Evolutionary conservation across 164 flowering plant genomes (phyloP), one percentile per base, ranked within the genome.

Genomic region (Houttuynia cordata): DNA sequence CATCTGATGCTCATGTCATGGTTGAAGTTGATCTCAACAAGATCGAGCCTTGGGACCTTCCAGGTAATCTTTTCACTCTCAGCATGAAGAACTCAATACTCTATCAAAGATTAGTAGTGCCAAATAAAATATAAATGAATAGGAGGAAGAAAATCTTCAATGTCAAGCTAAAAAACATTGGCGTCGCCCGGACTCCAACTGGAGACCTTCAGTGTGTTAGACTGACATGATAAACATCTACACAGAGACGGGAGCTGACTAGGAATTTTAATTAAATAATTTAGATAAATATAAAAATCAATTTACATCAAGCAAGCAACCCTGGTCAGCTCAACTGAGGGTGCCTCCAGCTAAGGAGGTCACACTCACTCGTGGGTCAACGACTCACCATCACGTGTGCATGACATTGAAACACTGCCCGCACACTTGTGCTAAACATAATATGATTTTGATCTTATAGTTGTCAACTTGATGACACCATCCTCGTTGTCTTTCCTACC

Each of bases 151-250:
- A n/a, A n/a, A n/a, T n/a, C n/a, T n/a, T n/a, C n/a, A n/a, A n/a
- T n/a, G n/a, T n/a, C n/a, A n/a, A n/a, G n/a, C n/a, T n/a, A n/a
- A 52, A 20, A 52, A 52, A 7, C 6, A 22, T 19, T 85, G 92
- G 88, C 96, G 62, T 83, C 90, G 86, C 90, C 86, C 88, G 80
- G 87, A 45, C 52, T 86, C 75, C 82, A 86, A 84, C 91, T 81
- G 96, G 85, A 83, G 92, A 88, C 87, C 89, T 85, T 85, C 88
- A 80, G 83, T 79, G 86, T 85, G 87, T 85, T 85, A 80, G 85
- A 79, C 83, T 76, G 84, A 82, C 85, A 82, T 88, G 83, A 88
- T 85, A 86, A 88, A 85, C 85, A 81, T 80, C 88, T 84, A 85
- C 86, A 83, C n/a, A n/a, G n/a, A n/a, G n/a, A n/a, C n/a, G n/a